Evolutionary conservation across 306 rosid species (phyloP), one percentile per base, ranked within the genome.

Genomic region (Cucumis hystrix): DNA sequence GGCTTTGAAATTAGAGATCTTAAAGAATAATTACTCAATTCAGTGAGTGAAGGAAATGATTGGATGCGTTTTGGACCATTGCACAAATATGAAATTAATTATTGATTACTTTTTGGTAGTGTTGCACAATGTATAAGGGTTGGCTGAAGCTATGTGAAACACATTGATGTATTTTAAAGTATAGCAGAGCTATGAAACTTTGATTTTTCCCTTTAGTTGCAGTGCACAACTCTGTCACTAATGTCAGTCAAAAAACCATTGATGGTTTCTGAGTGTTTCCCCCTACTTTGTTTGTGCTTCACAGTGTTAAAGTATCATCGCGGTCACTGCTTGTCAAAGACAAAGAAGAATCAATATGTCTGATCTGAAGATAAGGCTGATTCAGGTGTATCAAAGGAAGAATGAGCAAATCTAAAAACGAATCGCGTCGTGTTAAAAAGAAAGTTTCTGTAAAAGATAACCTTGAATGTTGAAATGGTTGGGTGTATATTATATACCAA

Each of bases 401-500:
- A 33, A 33, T 4, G 37, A 64, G 8, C 43, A 35, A 13, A 17
- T 63, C 56, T 52, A 52, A 5, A 52, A 64, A 35, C 13, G 14
- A 64, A 64, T 35, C 40, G 71, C 17, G 35, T 67, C 41, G 5
- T 47, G 6, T 21, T 68, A 18, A 43, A 40, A 45, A 70, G 59
- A 70, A 49, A 47, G 75, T 33, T 23, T 23, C 58, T 47, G 75
- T 40, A 68, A 47, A 70, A 70, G 57, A 21, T 17, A 23, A 20
- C 20, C 25, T 70, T 70, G 76, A 70, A 70, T 70, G 15, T 70
- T 70, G 76, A 23, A 69, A 45, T 69, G 75, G 58, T 23, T 69
- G 35, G 10, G 8, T 55, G 59, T 55, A 18, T 18, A 18, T 3
- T 55, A 17, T 13, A 33, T 33, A 33, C 2, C 37, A 41, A 68